Base-by-base conservation (phyloP, 83 land plant genomes). In the Picea mariana region DNA sequence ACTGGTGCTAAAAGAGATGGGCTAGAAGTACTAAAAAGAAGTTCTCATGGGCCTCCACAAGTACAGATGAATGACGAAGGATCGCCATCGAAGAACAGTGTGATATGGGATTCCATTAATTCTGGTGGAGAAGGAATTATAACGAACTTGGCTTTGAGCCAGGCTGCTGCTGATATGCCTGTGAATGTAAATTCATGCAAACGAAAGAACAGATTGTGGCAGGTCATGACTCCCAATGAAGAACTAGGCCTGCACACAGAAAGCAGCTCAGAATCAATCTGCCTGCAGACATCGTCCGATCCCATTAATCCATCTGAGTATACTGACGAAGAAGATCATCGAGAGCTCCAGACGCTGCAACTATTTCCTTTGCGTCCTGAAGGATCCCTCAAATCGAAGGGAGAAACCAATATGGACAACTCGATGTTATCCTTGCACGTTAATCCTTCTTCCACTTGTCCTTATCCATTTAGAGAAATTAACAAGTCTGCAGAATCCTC, bases 151-250 rank as follows among this genome's bases (percentile, higher is more conserved):
- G 77, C 27, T 4, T 75, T 75, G 13, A 75, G 49, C n/a, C 21
- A 75, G 47, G 16, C 16, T 55, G 59, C 16, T 55, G 59, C 59
- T 55, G 59, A 55, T 55, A 55, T 55, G 59, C 59, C 59, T 55
- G 77, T n/a, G 77, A 24, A 44, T 75, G 49, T 24, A 12, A 75
- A 75, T 13, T 47, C 77, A 75, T 75, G 59, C 77, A 75, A 75
- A 75, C 77, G 77, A 2, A 75, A 75, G 77, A 75, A 47, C 77
- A 75, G 77, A 75, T 17, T 75, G 77, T 75, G 77, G 77, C 77
- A 75, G 59, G 15, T 55, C 15, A 55, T 55, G 59, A 47, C 27
- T n/a, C 58, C 77, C 31, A 75, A 75, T n/a, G 77, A 75, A 75
- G 77, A 75, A n/a, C 77, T 75, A 16, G 49, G 77, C 23, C 60